phyloP scores from a whole-genome alignment of 2,329 filamentous ascomycete species.

The Claviceps sorghi region DNA sequence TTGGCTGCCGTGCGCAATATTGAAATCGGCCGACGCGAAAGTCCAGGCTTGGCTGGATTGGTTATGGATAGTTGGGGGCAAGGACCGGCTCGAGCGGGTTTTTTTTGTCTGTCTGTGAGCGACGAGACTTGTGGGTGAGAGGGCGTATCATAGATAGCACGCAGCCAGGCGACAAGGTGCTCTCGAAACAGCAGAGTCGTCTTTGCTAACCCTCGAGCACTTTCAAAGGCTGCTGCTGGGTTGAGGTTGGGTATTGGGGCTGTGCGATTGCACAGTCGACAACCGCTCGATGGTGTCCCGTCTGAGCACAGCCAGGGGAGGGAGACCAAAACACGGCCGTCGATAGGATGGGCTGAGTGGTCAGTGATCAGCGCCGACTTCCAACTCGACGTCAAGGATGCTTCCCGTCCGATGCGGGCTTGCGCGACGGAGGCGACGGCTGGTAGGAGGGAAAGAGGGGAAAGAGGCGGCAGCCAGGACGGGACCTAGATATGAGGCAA shows the following conservation, averaged over 20 bases:
- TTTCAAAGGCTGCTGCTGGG: neutral
- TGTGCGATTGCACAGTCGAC: neutral
- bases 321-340: slow-evolving; percentile 16
- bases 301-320: slow-evolving; percentile 11
- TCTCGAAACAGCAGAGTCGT: slow-evolving; percentile 5
- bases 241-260: neutral
- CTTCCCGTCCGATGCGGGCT: slow-evolving; percentile 7
- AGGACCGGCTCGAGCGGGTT: slow-evolving; percentile 18
- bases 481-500: neutral
- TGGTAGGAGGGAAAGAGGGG: slow-evolving; percentile 4
- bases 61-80: slow-evolving; percentile 11
- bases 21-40: slow-evolving; percentile 8
- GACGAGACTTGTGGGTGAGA: neutral
- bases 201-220: neutral
- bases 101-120: slow-evolving; percentile 16
- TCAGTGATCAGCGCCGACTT: slow-evolving; percentile 20
- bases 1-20: neutral
- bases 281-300: neutral
- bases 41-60: slow-evolving; percentile 9
- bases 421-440: slow-evolving; percentile 18
- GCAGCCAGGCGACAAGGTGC: slow-evolving; percentile 8
- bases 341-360: slow-evolving; percentile 7
- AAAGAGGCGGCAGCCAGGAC: neutral
- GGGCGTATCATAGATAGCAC: neutral
- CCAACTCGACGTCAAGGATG: slow-evolving; percentile 13